phyloP scores from a whole-genome alignment of 352 stramenopile genomes.

The Phytophthora multivora region DNA sequence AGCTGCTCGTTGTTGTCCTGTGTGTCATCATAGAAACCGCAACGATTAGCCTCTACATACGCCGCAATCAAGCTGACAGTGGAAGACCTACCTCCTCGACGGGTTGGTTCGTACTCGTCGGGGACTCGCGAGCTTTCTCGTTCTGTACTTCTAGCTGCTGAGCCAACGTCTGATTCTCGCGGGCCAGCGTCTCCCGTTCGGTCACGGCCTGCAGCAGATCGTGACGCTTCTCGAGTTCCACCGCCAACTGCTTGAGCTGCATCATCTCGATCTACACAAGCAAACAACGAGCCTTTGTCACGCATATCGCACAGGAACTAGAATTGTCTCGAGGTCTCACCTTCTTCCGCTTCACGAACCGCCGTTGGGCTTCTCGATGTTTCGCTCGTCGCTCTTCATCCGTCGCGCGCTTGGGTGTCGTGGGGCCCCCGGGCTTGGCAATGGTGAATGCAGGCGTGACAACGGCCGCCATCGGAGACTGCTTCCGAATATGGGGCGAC shows the following conservation, averaged over 20 bases:
- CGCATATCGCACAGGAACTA: not conserved
- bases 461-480: not conserved
- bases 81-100: constrained; percentile 21
- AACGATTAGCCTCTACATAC: constrained; percentile 4
- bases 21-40: constrained; percentile 14
- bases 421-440: constrained; percentile 3
- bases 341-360: constrained; percentile 63
- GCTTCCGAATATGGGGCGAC: constrained; percentile 25
- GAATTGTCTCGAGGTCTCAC: constrained; percentile 15
- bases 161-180: constrained; percentile 30
- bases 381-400: constrained; percentile 61
- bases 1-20: constrained; percentile 3
- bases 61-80: constrained; percentile 1
- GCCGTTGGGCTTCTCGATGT: constrained; percentile 52
- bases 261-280: constrained; percentile 37
- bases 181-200: constrained; percentile 23
- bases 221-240: constrained; percentile 38
- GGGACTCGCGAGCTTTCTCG: constrained; percentile 8
- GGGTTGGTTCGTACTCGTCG: not conserved
- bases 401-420: constrained; percentile 30
- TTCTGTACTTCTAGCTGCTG: constrained; percentile 31
- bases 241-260: constrained; percentile 40
- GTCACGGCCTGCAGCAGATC: constrained; percentile 32
- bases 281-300: constrained; percentile 1
- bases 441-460: constrained; percentile 19